Evolutionary conservation across 2,329 filamentous ascomycete genomes (phyloP).

Genomic region (Pleurostoma richardsiae): DNA sequence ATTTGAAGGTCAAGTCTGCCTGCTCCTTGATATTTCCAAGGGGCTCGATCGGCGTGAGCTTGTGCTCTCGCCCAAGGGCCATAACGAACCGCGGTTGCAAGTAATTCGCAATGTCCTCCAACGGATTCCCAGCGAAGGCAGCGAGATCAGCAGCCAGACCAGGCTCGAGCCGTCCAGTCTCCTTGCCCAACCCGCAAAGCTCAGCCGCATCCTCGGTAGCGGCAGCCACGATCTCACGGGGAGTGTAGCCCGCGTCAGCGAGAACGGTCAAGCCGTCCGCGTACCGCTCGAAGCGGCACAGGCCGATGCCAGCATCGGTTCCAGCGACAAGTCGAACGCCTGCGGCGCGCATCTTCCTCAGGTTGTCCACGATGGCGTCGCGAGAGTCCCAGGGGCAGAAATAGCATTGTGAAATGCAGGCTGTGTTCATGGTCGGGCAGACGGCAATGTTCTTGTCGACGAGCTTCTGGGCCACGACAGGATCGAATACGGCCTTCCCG

Average conservation of each 20-base stretch:
- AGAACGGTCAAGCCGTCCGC: constrained; percentile 7
- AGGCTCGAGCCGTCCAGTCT: constrained; percentile 6
- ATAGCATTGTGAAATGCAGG: constrained; percentile 8
- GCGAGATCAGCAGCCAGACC: constrained; percentile 7
- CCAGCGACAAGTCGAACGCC: constrained; percentile 6
- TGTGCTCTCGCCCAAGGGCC: constrained; percentile 4
- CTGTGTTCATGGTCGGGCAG: constrained; percentile 12
- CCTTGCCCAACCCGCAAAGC: constrained; percentile 5
- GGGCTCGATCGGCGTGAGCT: constrained; percentile 1
- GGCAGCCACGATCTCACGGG: constrained; percentile 6
- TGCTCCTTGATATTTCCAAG: constrained; percentile 1
- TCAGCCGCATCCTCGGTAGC: constrained; percentile 5
- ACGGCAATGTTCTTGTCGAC: constrained; percentile 8
- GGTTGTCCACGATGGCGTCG: constrained; percentile 6
- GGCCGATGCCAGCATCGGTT: constrained; percentile 3
- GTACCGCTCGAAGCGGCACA: constrained; percentile 9
- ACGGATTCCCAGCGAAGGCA: constrained; percentile 7
- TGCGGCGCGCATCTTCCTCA: constrained; percentile 4
- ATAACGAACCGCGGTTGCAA: constrained; percentile 5
- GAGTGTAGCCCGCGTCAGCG: constrained; percentile 7
- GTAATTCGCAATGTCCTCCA: constrained; percentile 3
- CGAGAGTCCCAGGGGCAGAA: constrained; percentile 10
- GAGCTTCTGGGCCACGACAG: constrained; percentile 5
- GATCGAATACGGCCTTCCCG: constrained; percentile 4
- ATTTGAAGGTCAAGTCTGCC: constrained; percentile 5